Conservation (phyloP, 2,329 filamentous ascomycete species). For the Microsporum ferrugineum region DNA sequence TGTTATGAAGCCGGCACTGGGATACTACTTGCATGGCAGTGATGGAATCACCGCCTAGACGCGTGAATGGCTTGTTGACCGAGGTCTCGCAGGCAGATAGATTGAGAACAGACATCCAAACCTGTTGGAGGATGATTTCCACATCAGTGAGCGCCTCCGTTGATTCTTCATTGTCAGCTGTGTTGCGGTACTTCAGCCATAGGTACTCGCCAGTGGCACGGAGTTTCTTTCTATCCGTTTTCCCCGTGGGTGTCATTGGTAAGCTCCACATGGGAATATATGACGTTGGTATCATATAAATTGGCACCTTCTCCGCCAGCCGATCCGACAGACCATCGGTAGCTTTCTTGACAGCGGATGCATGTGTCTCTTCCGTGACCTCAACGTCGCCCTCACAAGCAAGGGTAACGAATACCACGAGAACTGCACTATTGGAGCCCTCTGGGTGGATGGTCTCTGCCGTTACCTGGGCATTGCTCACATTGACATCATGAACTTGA, state of each 20-base stretch:
- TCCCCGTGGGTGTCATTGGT: not conserved
- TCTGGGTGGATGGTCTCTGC: not conserved
- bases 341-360: not conserved
- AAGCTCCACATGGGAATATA: slow-evolving; percentile 3
- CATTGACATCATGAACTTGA: not conserved
- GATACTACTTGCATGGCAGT: slow-evolving; percentile 8
- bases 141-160: not conserved
- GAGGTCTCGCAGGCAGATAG: slow-evolving; percentile 4
- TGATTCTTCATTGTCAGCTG: not conserved
- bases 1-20: slow-evolving; percentile 2
- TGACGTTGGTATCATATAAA: slow-evolving; percentile 6
- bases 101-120: slow-evolving; percentile 10
- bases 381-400: not conserved
- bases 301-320: not conserved
- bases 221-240: slow-evolving; percentile 1
- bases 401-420: not conserved
- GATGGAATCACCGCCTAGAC: slow-evolving; percentile 7
- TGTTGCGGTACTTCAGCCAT: not conserved
- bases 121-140: slow-evolving; percentile 6
- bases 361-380: not conserved
- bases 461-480: not conserved
- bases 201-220: not conserved
- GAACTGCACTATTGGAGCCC: not conserved
- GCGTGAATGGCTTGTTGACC: slow-evolving; percentile 6
- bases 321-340: not conserved